Percentiles rank a stretch among this genome's conserved stretches.
phyloP scores from a whole-genome alignment of 306 rosid genomes.

The Dryas alaskensis region DNA sequence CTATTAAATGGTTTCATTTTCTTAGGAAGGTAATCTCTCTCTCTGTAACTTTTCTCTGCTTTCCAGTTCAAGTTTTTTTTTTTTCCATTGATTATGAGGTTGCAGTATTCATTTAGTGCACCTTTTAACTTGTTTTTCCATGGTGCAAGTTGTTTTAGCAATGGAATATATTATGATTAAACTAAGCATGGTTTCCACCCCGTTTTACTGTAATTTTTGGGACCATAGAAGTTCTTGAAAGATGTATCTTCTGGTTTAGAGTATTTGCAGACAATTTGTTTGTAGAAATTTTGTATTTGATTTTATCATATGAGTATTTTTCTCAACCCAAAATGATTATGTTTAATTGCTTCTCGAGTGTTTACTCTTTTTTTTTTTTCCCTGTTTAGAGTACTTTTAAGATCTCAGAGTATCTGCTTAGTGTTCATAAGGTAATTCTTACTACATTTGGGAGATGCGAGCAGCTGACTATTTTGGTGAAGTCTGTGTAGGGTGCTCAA shows the following conservation, averaged over 20 bases:
- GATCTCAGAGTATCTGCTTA: not conserved
- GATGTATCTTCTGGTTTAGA: not conserved
- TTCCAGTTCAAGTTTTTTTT: not conserved
- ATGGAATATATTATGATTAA: not conserved
- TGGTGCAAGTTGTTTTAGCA: not conserved
- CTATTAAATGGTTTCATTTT: conserved; percentile 82
- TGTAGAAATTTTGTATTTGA: too few relatives aligned
- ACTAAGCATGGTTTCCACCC: not conserved
- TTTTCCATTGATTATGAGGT: not conserved
- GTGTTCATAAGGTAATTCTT: not conserved
- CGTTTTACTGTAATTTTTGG: not conserved
- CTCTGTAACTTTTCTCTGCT: not conserved
- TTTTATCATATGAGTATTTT: not conserved
- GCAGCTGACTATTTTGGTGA: not conserved
- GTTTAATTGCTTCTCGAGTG: not conserved
- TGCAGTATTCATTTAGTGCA: not conserved
- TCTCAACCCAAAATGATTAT: not conserved
- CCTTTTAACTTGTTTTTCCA: too few relatives aligned
- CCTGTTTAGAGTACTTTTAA: not conserved
- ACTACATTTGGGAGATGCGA: not conserved
- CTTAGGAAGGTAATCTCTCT: conserved; percentile 69
- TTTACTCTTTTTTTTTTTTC: too few relatives aligned
- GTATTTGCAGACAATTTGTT: not conserved
- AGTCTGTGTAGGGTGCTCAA: not conserved
- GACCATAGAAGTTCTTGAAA: not conserved